A percentile compares a stretch with the other conserved stretches of the same genome.
Conservation (phyloP, 306 rosid genomes). For the Prinsepia uniflora region DNA sequence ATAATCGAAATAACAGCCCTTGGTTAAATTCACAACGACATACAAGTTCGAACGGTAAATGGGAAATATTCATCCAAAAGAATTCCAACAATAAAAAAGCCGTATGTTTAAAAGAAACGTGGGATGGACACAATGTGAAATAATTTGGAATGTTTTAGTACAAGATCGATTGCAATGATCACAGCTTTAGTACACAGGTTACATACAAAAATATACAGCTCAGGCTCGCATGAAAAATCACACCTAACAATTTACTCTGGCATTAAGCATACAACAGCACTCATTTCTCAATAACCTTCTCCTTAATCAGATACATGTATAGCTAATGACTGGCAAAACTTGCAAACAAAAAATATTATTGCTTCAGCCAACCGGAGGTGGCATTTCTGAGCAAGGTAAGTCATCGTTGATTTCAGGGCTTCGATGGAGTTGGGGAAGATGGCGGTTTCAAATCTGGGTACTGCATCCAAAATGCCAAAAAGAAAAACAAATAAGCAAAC, state of each 20-base stretch:
- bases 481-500: neutral
- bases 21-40: too few relatives aligned
- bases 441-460: slow-evolving; percentile 86
- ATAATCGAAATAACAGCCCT: too few relatives aligned
- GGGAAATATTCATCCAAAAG: too few relatives aligned
- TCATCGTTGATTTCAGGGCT: slow-evolving; percentile 40
- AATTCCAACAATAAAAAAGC: too few relatives aligned
- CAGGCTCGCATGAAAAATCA: neutral
- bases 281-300: neutral
- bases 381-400: slow-evolving; percentile 13
- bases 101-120: too few relatives aligned
- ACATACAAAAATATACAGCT: slow-evolving; percentile 8
- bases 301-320: neutral
- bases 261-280: neutral
- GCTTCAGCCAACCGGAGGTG: slow-evolving; percentile 11
- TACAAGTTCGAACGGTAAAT: too few relatives aligned
- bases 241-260: neutral
- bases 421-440: slow-evolving; percentile 68
- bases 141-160: neutral
- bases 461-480: slow-evolving; percentile 33
- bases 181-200: neutral
- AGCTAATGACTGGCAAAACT: slow-evolving; percentile 14
- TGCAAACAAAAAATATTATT: neutral
- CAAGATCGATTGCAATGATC: neutral
- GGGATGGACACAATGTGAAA: neutral